phyloP scores from a whole-genome alignment of 2,329 filamentous ascomycete genomes.

The Claviceps pazoutovae region DNA sequence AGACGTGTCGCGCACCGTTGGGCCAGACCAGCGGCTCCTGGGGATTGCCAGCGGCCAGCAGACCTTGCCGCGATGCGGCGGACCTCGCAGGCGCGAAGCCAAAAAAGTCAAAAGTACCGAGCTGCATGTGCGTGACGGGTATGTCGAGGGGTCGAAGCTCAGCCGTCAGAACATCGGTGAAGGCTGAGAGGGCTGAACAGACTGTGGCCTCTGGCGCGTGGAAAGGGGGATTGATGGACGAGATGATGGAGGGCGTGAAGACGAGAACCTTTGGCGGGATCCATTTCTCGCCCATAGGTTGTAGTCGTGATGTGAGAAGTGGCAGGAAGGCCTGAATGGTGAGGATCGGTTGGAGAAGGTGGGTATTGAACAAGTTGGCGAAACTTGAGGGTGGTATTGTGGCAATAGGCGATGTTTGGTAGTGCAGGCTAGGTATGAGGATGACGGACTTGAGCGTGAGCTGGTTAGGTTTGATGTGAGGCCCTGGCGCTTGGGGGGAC shows the following conservation, averaged over 20 bases:
- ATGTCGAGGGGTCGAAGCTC: constrained; percentile 68
- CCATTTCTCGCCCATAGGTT: constrained; percentile 34
- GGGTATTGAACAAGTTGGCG: constrained; percentile 83
- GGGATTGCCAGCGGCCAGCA: constrained; percentile 28
- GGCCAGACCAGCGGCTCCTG: constrained; percentile 47
- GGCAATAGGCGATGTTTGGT: constrained; percentile 71
- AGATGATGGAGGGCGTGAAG: constrained; percentile 67
- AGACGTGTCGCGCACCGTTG: constrained; percentile 43
- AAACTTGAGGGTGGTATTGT: constrained; percentile 73
- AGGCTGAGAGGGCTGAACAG: constrained; percentile 75
- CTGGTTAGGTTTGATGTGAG: constrained; percentile 61
- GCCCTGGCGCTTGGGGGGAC: constrained; percentile 60
- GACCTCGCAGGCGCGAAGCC: constrained; percentile 40
- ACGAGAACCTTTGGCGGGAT: constrained; percentile 55
- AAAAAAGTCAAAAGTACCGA: constrained; percentile 80
- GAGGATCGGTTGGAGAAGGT: constrained; percentile 77
- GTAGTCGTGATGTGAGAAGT: constrained; percentile 50
- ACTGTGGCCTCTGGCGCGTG: constrained; percentile 77
- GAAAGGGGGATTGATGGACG: constrained; percentile 65
- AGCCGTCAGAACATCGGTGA: constrained; percentile 63
- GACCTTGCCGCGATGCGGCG: constrained; percentile 17
- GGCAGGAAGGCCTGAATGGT: constrained; percentile 83
- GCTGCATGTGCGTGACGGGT: constrained; percentile 72
- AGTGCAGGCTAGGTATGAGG: constrained; percentile 67
- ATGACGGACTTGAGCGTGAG: constrained; percentile 68